Conservation (phyloP, 2,329 filamentous ascomycete species). For the Colletotrichum australisinense region DNA sequence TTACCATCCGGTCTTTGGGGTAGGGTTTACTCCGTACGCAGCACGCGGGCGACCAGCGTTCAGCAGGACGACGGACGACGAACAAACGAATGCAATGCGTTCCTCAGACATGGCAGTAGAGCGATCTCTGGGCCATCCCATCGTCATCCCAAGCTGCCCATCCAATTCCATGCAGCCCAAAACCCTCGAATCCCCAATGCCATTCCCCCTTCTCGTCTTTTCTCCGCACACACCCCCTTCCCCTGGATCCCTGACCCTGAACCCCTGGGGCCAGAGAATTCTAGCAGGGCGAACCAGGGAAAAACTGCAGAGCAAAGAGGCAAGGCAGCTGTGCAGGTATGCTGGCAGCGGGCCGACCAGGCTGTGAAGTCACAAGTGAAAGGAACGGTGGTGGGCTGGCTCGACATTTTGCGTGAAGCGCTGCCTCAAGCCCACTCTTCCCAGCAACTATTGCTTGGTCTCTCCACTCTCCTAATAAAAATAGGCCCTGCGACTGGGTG, state of each 20-base stretch:
- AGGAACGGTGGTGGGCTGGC: slow-evolving; percentile 8
- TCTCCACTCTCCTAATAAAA: slow-evolving; percentile 26
- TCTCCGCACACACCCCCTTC: slow-evolving; percentile 14
- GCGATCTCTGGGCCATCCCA: slow-evolving; percentile 32
- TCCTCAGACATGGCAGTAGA: background rate
- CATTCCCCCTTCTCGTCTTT: slow-evolving; percentile 1
- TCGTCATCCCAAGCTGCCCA: slow-evolving; percentile 2
- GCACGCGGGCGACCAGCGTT: background rate
- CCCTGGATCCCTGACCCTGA: slow-evolving; percentile 20
- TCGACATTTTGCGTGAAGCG: slow-evolving; percentile 19
- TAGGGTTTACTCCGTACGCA: background rate
- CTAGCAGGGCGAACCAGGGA: background rate
- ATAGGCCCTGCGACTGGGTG: slow-evolving; percentile 24
- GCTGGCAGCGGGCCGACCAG: slow-evolving; percentile 9
- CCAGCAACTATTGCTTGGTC: slow-evolving; percentile 28
- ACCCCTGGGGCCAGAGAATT: slow-evolving; percentile 14
- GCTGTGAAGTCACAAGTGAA: background rate
- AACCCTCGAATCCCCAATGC: slow-evolving; percentile 8
- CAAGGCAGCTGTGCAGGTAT: background rate
- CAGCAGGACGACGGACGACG: slow-evolving; percentile 1
- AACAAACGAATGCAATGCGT: background rate
- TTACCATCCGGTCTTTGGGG: slow-evolving; percentile 5
- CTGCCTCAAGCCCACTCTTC: slow-evolving; percentile 25
- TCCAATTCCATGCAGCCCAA: slow-evolving; percentile 10
- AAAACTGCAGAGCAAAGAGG: background rate